Evolutionary conservation across 2,329 filamentous ascomycete genomes (phyloP).

Genomic region (Blastomyces parvus): DNA sequence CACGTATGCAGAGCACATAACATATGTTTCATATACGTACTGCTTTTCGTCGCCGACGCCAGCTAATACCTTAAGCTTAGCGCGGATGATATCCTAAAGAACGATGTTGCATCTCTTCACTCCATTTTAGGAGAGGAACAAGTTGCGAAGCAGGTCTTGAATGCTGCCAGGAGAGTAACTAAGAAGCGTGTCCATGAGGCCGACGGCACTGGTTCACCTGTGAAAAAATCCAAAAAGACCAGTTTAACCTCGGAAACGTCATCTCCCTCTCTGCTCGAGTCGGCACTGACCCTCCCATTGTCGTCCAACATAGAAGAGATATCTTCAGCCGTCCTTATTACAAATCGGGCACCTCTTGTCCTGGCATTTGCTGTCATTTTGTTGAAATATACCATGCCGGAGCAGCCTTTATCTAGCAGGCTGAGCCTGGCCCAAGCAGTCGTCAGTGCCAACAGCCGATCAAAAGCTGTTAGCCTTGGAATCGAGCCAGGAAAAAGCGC

Average conservation of each 20-base stretch:
- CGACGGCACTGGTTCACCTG: slow-evolving; percentile 22
- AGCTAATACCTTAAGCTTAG: slow-evolving; percentile 20
- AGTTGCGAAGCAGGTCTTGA: slow-evolving; percentile 46
- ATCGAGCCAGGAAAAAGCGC: slow-evolving; percentile 56
- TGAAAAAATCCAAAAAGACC: slow-evolving; percentile 31
- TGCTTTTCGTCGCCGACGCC: slow-evolving; percentile 7
- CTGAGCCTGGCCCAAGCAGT: slow-evolving; percentile 76
- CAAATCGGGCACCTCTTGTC: slow-evolving; percentile 73
- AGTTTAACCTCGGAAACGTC: slow-evolving; percentile 13
- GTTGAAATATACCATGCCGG: slow-evolving; percentile 71
- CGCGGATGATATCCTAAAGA: slow-evolving; percentile 42
- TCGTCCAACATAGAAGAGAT: slow-evolving; percentile 47
- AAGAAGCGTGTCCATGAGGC: slow-evolving; percentile 46
- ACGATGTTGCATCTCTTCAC: slow-evolving; percentile 36
- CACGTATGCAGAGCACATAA: slow-evolving; percentile 23
- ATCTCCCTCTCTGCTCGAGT: slow-evolving; percentile 27
- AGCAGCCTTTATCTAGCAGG: slow-evolving; percentile 74
- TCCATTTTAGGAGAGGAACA: slow-evolving; percentile 44
- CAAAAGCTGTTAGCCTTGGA: slow-evolving; percentile 66
- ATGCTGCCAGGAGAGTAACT: slow-evolving; percentile 46
- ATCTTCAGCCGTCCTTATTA: slow-evolving; percentile 50
- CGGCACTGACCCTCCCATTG: slow-evolving; percentile 26
- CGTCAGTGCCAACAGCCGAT: slow-evolving; percentile 69
- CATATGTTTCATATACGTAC: slow-evolving; percentile 10
- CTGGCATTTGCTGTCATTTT: slow-evolving; percentile 68